Evolutionary conservation across 345 rosid species (phyloP), one percentile per base, ranked within the genome.

Genomic region (Aquilaria sinensis): DNA sequence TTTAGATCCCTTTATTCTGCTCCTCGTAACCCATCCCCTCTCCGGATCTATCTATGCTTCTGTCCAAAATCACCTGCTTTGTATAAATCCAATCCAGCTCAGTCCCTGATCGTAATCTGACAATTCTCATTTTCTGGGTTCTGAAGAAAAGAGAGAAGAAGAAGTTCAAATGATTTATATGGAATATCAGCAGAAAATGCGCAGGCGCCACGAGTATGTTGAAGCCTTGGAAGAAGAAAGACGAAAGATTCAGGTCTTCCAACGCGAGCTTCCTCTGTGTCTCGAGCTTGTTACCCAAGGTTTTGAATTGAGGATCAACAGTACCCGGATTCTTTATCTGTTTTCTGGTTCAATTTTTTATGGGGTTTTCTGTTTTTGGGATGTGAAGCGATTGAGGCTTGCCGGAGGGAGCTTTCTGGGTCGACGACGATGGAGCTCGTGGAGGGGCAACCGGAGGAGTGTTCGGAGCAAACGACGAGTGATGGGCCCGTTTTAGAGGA

Each of bases 241-340:
- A 60, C 85, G 89, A 32, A 94, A 94, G 81, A 88, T 94, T 73
- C 89, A 80, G 59, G 97, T 94, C 48, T 94, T 94, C 66, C 84
- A 85, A 58, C 90, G 97, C 30, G 97, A 94, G 71, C 97, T 94
- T 72, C 99, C 99, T 62, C 78, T 94, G 66, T 94, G 96, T 71
- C 71, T 90, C 52, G 88, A 94, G 67, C 97, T 94, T 61, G 99
- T 94, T 31, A 83, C 86, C 15, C 92, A 83, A 82, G 97, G 99
- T 49, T 50, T 11, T 23, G 14, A 10, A 12, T 31, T 31, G 13
- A 3, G 45, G 3, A 32, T 57, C 5, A 50, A 4, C 11, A 1
- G 11, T 33, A 51, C 23, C 31, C 4, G 7, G 12, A 12, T 60
- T 30, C 45, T 6, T 23, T 15, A 15, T 54, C 7, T 5, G 37